phyloP scores from a whole-genome alignment of 148 eudicot species.

The Pharnaceum exiguum region DNA sequence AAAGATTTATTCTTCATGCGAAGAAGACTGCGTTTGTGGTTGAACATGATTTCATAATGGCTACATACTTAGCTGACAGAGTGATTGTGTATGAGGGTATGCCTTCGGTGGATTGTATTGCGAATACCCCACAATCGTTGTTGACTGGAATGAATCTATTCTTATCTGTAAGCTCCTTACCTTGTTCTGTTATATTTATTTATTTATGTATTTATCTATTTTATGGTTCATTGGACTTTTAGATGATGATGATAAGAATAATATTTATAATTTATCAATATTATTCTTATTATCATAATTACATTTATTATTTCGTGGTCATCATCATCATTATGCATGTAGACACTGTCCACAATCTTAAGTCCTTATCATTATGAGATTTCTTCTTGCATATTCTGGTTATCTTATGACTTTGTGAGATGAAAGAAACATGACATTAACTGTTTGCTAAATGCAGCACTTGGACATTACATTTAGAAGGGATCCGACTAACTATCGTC shows the following conservation, averaged over 20 bases:
- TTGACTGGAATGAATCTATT: slow-evolving; percentile 92
- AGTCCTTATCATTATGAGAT: too few relatives aligned
- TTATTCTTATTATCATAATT: too few relatives aligned
- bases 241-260: too few relatives aligned
- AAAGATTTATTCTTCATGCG: slow-evolving; percentile 89
- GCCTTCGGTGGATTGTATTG: slow-evolving; percentile 81
- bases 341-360: too few relatives aligned
- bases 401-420: not conserved
- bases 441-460: slow-evolving; percentile 43
- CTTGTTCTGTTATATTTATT: too few relatives aligned
- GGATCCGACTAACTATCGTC: slow-evolving; percentile 89
- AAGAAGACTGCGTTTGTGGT: slow-evolving; percentile 97
- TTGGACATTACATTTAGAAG: slow-evolving; percentile 87
- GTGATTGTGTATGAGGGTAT: slow-evolving; percentile 86
- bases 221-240: too few relatives aligned
- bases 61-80: slow-evolving; percentile 89
- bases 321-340: too few relatives aligned
- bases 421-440: not conserved
- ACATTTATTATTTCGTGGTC: too few relatives aligned
- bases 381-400: too few relatives aligned
- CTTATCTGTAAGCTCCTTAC: slow-evolving; percentile 58
- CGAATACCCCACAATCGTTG: slow-evolving; percentile 85
- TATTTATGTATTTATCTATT: too few relatives aligned
- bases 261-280: too few relatives aligned
- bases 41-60: slow-evolving; percentile 97